Evolutionary conservation across 441 rosid species (phyloP), one percentile per base, ranked within the genome.

Genomic region (Hura crepitans): DNA sequence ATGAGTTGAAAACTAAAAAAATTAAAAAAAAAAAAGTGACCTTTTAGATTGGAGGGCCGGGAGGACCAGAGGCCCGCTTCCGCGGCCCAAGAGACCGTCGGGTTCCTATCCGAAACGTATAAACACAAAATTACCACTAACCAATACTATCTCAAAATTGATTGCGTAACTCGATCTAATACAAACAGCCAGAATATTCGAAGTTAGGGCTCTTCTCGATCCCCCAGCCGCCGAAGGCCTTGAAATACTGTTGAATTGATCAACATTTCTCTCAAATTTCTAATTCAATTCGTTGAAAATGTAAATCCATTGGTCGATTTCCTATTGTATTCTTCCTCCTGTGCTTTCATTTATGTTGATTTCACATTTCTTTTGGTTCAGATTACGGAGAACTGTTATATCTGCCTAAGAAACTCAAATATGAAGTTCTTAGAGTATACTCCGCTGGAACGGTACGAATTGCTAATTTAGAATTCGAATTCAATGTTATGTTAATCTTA

Each of bases 361-460:
- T 50, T 13, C 59, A 18, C 22, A 22, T 4, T 18, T 0, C 6
- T 22, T 31, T 23, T 10, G 12, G 9, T 2, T 55, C 54, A 17
- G 54, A n/a, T 27, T 35, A 39, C 55, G 28, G 37, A 64, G 68
- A 47, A 14, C 25, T 22, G 20, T 62, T n/a, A 23, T 15, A 15
- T 33, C 43, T 37, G 33, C 13, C 10, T 33, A 12, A 20, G 22
- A 53, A 53, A 20, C n/a, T 43, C 2, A n/a, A 68, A 25, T 69
- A 93, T 90, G 98, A 93, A 93, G 88, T 89, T 86, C 79, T 80
- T 91, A 74, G 97, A 93, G 77, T 87, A 93, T 80, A 91, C 96
- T 27, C 90, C 96, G 53, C 78, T 91, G 9, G 91, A 91, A 79
- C 81, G 92, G 98, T 89, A 80, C 53, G 8, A 39, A 69, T 68